These are phyloP conservation scores for Scytalidium sp. DNA, from an alignment of 2,329 filamentous ascomycete species.

Conservation along the genomic window DNA sequence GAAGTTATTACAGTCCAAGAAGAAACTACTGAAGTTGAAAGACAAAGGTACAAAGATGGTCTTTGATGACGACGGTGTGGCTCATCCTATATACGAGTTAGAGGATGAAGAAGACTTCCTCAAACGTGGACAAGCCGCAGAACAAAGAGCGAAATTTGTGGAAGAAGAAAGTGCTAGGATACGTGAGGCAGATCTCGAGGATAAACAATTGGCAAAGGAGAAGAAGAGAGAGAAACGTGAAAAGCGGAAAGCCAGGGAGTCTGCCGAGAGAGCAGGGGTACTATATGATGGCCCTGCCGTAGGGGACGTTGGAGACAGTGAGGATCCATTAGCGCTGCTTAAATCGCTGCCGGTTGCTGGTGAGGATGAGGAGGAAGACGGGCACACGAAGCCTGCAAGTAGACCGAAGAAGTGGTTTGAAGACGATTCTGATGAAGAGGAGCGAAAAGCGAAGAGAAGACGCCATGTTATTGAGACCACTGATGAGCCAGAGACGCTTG, in stretches of 20 bases:
- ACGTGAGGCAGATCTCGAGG: constrained; percentile 70
- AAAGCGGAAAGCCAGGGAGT: constrained; percentile 67
- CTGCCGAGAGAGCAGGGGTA: constrained; percentile 44
- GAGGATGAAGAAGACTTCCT: constrained; percentile 81
- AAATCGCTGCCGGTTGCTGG: constrained; percentile 53
- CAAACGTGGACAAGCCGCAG: constrained; percentile 69
- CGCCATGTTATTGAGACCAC: constrained; percentile 59
- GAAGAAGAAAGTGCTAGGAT: constrained; percentile 71
- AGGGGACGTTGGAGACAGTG: constrained; percentile 35
- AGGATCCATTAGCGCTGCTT: constrained; percentile 56
- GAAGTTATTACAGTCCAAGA: constrained; percentile 93
- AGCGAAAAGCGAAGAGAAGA: constrained; percentile 41
- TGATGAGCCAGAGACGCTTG: constrained; percentile 72
- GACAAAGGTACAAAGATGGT: constrained; percentile 81
- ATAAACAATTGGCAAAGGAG: constrained; percentile 77
- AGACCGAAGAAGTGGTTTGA: constrained; percentile 79
- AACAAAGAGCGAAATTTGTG: constrained; percentile 75
- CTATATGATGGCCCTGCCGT: constrained; percentile 22
- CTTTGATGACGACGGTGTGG: constrained; percentile 87
- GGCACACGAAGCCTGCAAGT: constrained; percentile 57
- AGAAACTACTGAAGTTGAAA: constrained; percentile 88
- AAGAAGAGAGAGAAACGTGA: constrained; percentile 75
- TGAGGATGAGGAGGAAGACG: constrained; percentile 36
- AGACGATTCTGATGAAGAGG: constrained; percentile 53
- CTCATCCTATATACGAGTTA: constrained; percentile 84